These are phyloP conservation scores for Citrullus mucosospermus DNA, from an alignment of 306 rosid species.

Conservation along the genomic window DNA sequence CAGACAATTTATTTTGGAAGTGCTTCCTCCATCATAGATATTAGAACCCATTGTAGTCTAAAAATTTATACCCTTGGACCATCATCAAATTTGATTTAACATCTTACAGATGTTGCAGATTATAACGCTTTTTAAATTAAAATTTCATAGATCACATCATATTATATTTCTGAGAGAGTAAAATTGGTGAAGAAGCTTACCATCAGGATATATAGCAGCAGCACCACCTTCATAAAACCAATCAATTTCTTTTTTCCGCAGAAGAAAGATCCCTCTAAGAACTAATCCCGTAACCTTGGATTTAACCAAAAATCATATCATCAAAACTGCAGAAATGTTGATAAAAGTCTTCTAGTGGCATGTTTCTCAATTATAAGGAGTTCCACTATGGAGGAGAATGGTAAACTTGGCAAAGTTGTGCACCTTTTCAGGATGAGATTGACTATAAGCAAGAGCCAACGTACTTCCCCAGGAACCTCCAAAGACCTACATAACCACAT, in stretches of 20 bases:
- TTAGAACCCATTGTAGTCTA: neutral
- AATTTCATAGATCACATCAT: neutral
- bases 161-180: neutral
- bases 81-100: neutral
- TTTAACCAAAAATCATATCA: constrained; percentile 19
- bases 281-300: constrained; percentile 73
- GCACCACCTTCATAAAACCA: constrained; percentile 99
- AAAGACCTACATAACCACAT: constrained; percentile 51
- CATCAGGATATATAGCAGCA: constrained; percentile 87
- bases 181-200: constrained; percentile 24
- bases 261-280: constrained; percentile 79
- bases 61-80: neutral
- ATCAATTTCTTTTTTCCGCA: constrained; percentile 88
- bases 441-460: constrained; percentile 86
- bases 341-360: neutral
- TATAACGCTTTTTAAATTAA: neutral
- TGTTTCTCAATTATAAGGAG: neutral
- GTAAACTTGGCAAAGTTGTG: constrained; percentile 8
- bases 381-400: neutral
- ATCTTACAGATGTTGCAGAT: neutral
- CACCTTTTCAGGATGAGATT: constrained; percentile 87
- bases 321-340: constrained; percentile 11
- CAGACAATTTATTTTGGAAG: neutral
- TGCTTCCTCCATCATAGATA: neutral
- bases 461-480: constrained; percentile 99